Evolutionary conservation across 495 filamentous ascomycete species (phyloP).

Genomic region (Annulohypoxylon bovei): DNA sequence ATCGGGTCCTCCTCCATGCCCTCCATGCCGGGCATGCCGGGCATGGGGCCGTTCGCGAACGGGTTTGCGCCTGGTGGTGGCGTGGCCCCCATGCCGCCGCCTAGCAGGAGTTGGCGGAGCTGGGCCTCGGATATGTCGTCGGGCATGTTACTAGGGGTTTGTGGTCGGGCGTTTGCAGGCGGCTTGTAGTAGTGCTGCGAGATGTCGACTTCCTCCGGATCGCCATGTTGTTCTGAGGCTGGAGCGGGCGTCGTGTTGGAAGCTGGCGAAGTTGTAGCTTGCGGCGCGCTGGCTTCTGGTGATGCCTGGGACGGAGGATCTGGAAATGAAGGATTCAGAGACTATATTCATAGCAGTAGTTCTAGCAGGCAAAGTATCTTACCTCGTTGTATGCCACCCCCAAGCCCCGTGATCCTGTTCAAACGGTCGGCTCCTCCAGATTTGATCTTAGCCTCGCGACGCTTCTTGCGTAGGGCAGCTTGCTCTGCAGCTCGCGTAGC

Average conservation of each 20-base stretch:
- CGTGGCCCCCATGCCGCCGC: conserved; percentile 21
- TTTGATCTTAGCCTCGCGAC: conserved; percentile 88
- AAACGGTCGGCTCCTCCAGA: conserved; percentile 81
- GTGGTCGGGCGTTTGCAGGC: conserved; percentile 48
- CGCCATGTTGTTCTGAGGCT: conserved; percentile 52
- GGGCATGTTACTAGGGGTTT: conserved; percentile 43
- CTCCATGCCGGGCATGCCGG: conserved; percentile 39
- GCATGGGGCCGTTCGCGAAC: conserved; percentile 45
- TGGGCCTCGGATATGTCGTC: conserved; percentile 50
- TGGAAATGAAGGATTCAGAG: not conserved
- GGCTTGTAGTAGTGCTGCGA: conserved; percentile 66
- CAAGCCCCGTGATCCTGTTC: conserved; percentile 83
- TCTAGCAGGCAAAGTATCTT: conserved; percentile 5
- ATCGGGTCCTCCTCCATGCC: conserved; percentile 47
- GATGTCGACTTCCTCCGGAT: conserved; percentile 81
- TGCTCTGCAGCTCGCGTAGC: conserved; percentile 77
- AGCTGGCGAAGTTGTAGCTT: conserved; percentile 20
- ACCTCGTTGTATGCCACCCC: conserved; percentile 69
- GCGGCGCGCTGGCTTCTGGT: conserved; percentile 15
- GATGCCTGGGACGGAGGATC: conserved; percentile 21
- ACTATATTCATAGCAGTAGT: not conserved
- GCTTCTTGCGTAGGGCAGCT: conserved; percentile 86
- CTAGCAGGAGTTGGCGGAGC: conserved; percentile 58
- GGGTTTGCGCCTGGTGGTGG: conserved; percentile 33
- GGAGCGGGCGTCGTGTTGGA: conserved; percentile 31